Base-by-base conservation (phyloP, 169 alveolate species). In the Theileria annulata region DNA sequence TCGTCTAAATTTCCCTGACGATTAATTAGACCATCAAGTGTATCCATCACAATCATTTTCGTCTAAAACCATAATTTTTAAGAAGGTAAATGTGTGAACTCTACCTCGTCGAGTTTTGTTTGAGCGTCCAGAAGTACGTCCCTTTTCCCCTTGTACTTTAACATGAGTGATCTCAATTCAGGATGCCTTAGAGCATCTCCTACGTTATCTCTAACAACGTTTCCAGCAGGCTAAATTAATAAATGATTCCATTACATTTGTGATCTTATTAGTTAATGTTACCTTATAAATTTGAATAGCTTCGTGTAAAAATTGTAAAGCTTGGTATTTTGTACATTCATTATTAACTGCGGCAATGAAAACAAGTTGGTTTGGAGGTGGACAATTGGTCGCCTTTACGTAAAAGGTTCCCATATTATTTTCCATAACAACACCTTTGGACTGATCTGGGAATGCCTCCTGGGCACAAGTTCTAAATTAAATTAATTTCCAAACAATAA, bases 371-470 rank as follows among this genome's bases (percentile, higher is more conserved):
- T 69, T 30, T 69, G 89, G 89, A 1, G 89, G 89, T 4, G 51
- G 75, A 6, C 54, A 71, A 47, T 64, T 76, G 23, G 89, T 82
- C 3, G 89, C 89, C 35, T 76, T 82, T 10, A 82, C 86, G 71
- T 82, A 82, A 30, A 82, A 82, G 66, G 77, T 82, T 19, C 89
- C 89, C 89, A 82, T 82, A 62, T 54, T 60, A 63, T 82, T 82
- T n/a, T 82, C 89, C 89, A 82, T 82, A 59, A 56, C 89, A 15
- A 82, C 89, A 28, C 89, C 77, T 64, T 82, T 82, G 1, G 89
- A 64, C 54, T 82, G 87, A 31, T 82, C 86, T 4, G 89, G 89
- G 25, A 70, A 63, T 33, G 89, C 89, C 48, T 82, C 89, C 75
- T 75, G 85, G 25, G 89, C 79, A 3, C 81, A 66, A 12, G 89